Evolutionary conservation across 352 stramenopile genomes (phyloP), one percentile per base, ranked within the genome.

Genomic region (Pythium rhizo-oryzae): DNA sequence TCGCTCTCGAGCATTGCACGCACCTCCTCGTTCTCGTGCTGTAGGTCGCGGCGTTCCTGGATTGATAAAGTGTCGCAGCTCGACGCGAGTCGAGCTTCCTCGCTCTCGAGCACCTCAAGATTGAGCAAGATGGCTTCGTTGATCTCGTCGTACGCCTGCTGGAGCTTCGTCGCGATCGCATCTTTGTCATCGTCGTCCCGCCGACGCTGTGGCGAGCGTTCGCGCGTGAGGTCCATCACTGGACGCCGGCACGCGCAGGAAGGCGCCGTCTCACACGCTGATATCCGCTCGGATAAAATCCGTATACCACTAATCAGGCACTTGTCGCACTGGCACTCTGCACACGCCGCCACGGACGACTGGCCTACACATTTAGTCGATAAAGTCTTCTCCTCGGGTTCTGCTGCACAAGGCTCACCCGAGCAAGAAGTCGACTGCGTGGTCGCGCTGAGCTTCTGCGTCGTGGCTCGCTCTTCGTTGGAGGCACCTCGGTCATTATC

Each of bases 1-100:
- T 87, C 75, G 8, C 35, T 18, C 39, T 63, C 56, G 39, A 90
- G 81, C 23, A 71, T 71, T 30, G 24, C 53, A 8, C 79, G 67
- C 8, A 89, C 44, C 51, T 85, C 78, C 33, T 79, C 62, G 43
- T 86, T 73, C 69, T 86, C 77, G 2, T 56, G 74, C 30, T 76
- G 80, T 33, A 82, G 74, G 24, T 76, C 61, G 4, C 56, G 55
- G 4, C 47, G 68, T 11, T 63, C 60, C 3, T 39, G 5, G 28
- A 72, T 69, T 8, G 61, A 59, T 0, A 71, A 43, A 37, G 41
- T 69, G 59, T 16, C 49, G 63, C 41, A 59, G 19, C 37, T 62
- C 57, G 24, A 76, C 44, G 28, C 60, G 61, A 71, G 35, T 25
- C 23, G 75, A 24, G 16, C 16, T 41, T 50, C 56, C 49, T 62